Evolutionary conservation across 1,139 yeast genomes (phyloP), one percentile per base, ranked within the genome.

Genomic region (Geotrichum citri-aurantii): DNA sequence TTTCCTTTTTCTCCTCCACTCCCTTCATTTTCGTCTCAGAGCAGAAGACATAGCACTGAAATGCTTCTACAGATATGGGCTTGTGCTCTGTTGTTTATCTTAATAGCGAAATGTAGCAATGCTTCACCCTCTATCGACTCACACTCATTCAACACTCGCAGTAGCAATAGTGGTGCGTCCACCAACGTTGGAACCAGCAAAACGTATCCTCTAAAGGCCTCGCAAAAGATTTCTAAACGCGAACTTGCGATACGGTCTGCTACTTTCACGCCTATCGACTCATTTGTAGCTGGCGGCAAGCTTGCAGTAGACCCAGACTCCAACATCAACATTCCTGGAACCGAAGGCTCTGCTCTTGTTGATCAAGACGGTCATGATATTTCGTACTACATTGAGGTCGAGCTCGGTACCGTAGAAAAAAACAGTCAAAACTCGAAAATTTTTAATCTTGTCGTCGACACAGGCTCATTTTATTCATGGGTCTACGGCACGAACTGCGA

Each of bases 391-490:
- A 56, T 71, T 42, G 64, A 66, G 48, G 60, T 69, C 19, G 57
- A 62, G 27, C 51, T 71, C 19, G 75, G 74, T 21, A 57, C 67
- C 5, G 6, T 3, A n/a, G 44, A 37, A n/a, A 26, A 24, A 11
- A 59, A 55, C n/a, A 51, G 57, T 23, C 29, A 24, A 2, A 33
- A 46, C 11, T 19, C 1, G 14, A 46, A 50, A 21, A 23, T 50
- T 4, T 83, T 78, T 65, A 81, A 81, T 4, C 71, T 84, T 51
- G 75, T 85, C 21, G 71, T 85, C 27, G 90, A 85, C 68, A 84
- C 89, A 0, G 89, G 88, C 1, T 81, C 86, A 46, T 82, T 84
- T 42, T 79, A 83, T 61, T 69, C 84, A 1, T 85, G 89, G 89
- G 76, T 84, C 2, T 83, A 82, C 66, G 83, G 83, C 54, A 68